Evolutionary conservation across 75 land plant genomes (phyloP), one percentile per base, ranked within the genome.

Genomic region (Selaginella tamariscina): DNA sequence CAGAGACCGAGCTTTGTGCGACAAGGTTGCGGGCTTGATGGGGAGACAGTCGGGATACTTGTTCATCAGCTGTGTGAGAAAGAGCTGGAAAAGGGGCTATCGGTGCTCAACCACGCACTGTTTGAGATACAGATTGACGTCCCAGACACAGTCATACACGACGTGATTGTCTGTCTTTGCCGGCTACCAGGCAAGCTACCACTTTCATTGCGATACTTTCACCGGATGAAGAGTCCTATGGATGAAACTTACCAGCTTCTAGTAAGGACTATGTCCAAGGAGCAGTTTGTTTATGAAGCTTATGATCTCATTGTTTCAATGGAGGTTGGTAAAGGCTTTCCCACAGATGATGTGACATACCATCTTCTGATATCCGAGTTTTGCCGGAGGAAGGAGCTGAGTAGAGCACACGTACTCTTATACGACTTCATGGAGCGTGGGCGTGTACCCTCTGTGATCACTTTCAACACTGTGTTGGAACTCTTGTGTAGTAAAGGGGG

Each of bases 351-450:
- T 15, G 49, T 39, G 49, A 39, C 49, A 5, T 39, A 39, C 49
- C 49, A 39, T 15, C 15, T 39, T 5, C 49, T 39, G 11, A 39
- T 39, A 5, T 5, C 49, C 49, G 49, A 39, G 49, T 39, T 39
- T 39, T 39, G 49, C 49, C 49, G 49, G 49, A 39, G 49, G 49
- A 39, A 39, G 49, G 49, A 39, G 15, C 49, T 39, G 49, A 39
- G 49, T 15, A 5, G 15, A 5, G 49, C 49, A 5, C 49, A 39
- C 15, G 49, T 39, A 5, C 49, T 39, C 11, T 15, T 39, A 15
- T 15, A 39, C 49, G 49, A 39, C 49, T 39, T 39, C 49, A 39
- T 39, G 49, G 49, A 39, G 11, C 49, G 49, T 5, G 49, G 49
- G 15, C 5, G 49, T 5, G 15, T 39, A 5, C 49, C 49, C 11